Percentiles rank a stretch among this genome's conserved stretches.
Evolutionary conservation across 352 stramenopile species (phyloP).

Genomic region (Pythium graminicola): DNA sequence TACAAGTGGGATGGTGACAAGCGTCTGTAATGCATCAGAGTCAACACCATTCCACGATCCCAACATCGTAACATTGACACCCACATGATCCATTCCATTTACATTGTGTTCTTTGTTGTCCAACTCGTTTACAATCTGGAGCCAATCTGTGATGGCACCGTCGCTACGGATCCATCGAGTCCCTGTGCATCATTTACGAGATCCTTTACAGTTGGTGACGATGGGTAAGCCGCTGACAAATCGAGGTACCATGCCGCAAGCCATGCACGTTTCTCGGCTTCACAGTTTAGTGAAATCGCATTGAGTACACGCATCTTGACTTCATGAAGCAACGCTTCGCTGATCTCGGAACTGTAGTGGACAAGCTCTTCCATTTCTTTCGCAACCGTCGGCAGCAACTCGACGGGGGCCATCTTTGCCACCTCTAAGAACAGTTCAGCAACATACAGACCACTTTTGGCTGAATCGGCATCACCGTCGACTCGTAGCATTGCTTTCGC

Average conservation of each 20-base stretch:
- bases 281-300: slow-evolving; percentile 47
- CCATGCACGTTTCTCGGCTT: slow-evolving; percentile 55
- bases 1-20: slow-evolving; percentile 91
- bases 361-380: slow-evolving; percentile 43
- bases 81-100: not conserved
- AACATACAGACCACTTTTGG: slow-evolving; percentile 32
- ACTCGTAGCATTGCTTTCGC: slow-evolving; percentile 24
- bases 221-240: slow-evolving; percentile 31
- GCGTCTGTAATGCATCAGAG: slow-evolving; percentile 37
- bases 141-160: not conserved
- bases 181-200: not conserved
- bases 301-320: slow-evolving; percentile 39
- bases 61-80: too few relatives aligned
- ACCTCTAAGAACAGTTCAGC: slow-evolving; percentile 48
- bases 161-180: too few relatives aligned
- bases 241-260: slow-evolving; percentile 56
- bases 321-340: slow-evolving; percentile 18
- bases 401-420: slow-evolving; percentile 54
- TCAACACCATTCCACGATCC: not conserved
- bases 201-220: not conserved
- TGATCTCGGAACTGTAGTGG: slow-evolving; percentile 15
- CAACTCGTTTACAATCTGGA: slow-evolving; percentile 5
- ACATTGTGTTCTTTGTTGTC: not conserved
- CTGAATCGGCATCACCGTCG: not conserved
- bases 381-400: slow-evolving; percentile 28